Evolutionary conservation across 2,329 filamentous ascomycete species (phyloP), one percentile per base, ranked within the genome.

Genomic region (Torrubiella hemipterigena): DNA sequence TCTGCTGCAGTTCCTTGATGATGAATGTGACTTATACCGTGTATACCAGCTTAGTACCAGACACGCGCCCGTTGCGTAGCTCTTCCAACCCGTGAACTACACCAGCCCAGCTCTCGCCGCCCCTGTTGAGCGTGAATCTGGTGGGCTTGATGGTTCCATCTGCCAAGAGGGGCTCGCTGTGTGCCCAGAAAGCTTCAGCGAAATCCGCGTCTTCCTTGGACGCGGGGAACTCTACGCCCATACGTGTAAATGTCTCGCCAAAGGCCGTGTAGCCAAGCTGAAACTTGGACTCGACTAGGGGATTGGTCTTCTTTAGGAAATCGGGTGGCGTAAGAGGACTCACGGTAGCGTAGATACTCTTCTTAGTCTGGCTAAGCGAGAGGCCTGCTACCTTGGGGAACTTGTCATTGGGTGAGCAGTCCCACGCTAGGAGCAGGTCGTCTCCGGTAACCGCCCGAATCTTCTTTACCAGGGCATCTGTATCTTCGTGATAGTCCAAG

Each of bases 1-100:
- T n/a, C n/a, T n/a, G n/a, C n/a, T n/a, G n/a, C n/a, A n/a, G n/a
- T n/a, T n/a, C n/a, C n/a, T n/a, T n/a, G n/a, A n/a, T n/a, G n/a
- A n/a, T n/a, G n/a, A n/a, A n/a, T n/a, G n/a, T n/a, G n/a, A n/a
- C n/a, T 31, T 18, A 59, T 36, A 59, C 9, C 4, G 54, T 59
- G 39, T 60, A 63, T 2, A 65, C 61, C 35, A 65, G 42, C 47
- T 64, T 65, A 17, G 49, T 50, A 7, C 50, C 59, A 31, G 55
- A 59, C 17, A 62, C 49, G 40, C 48, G 42, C 2, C 46, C 47
- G 6, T 47, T 39, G 29, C 40, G 43, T 19, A 54, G 32, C 33
- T 55, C 48, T 10, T 51, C 44, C 10, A 58, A 25, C 1, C 53
- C 54, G 6, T 33, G 28, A 13, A 58, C 19, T n/a, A 58, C 46